phyloP scores from a whole-genome alignment of 2,329 filamentous ascomycete genomes.

The Epichloe coenophiala region DNA sequence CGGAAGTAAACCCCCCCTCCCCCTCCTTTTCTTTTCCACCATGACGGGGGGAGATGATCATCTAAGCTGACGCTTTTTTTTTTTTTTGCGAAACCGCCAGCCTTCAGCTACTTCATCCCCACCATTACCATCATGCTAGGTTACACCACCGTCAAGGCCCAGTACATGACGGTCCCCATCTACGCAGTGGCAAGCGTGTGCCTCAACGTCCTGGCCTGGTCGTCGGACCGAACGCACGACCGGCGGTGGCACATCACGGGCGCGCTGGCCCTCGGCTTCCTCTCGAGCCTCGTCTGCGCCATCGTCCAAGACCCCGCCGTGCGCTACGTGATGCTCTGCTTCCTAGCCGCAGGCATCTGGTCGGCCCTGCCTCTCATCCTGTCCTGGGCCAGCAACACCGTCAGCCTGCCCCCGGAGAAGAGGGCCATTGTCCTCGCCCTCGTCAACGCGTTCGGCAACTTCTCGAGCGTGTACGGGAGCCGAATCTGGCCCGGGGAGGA shows the following conservation, averaged over 20 bases:
- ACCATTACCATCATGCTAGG: slow-evolving; percentile 36
- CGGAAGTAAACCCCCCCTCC: slow-evolving; percentile 12
- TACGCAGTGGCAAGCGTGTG: slow-evolving; percentile 3
- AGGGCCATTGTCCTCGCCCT: slow-evolving; percentile 18
- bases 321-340: slow-evolving; percentile 15
- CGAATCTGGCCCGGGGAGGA: slow-evolving; percentile 17
- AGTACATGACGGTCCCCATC: slow-evolving; percentile 30
- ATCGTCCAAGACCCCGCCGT: slow-evolving; percentile 11
- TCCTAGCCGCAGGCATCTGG: slow-evolving; percentile 4
- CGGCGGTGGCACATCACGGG: slow-evolving; percentile 11
- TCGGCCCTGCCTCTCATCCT: slow-evolving; percentile 7
- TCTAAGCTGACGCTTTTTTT: too few species aligned
- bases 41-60: too few species aligned
- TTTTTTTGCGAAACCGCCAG: not conserved
- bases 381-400: slow-evolving; percentile 15
- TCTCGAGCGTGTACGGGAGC: slow-evolving; percentile 18
- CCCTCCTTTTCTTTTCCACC: too few species aligned
- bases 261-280: slow-evolving; percentile 10
- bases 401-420: slow-evolving; percentile 17
- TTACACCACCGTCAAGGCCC: slow-evolving; percentile 28
- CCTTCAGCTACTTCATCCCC: slow-evolving; percentile 40
- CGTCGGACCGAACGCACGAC: slow-evolving; percentile 10
- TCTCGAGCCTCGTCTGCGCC: slow-evolving; percentile 10
- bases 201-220: slow-evolving; percentile 13
- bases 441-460: slow-evolving; percentile 19